Percentiles rank a stretch among this genome's conserved stretches.
These are phyloP conservation scores for Boletus pseudo-olivaceus DNA, from an alignment of 768 basidiomycete genomes.

Conservation along the genomic window DNA sequence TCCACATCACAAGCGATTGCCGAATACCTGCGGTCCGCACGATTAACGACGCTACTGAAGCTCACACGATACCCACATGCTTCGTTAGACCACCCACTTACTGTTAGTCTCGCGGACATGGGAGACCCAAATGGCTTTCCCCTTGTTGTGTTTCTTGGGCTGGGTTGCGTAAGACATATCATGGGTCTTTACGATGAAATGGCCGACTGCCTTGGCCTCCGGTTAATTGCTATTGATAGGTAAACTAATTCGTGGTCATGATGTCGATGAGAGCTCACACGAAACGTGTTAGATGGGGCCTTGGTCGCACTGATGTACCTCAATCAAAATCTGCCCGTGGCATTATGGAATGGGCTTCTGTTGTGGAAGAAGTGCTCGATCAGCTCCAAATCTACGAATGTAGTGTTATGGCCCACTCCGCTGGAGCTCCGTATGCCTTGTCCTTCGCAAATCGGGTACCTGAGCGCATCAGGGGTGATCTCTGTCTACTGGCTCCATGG, in stretches of 20 bases:
- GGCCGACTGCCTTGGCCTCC: slow-evolving; percentile 79
- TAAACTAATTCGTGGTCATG: slow-evolving; percentile 32
- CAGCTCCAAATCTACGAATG: slow-evolving; percentile 72
- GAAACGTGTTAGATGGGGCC: slow-evolving; percentile 69
- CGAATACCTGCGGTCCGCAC: slow-evolving; percentile 81
- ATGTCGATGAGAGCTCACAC: slow-evolving; percentile 11
- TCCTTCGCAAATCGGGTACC: slow-evolving; percentile 78
- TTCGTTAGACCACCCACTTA: slow-evolving; percentile 67
- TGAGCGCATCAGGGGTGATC: slow-evolving; percentile 73
- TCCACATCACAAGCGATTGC: slow-evolving; percentile 71
- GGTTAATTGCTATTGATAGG: slow-evolving; percentile 94
- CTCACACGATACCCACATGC: slow-evolving; percentile 81
- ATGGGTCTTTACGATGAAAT: slow-evolving; percentile 97
- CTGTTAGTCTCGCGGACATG: slow-evolving; percentile 91
- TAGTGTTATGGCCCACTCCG: slow-evolving; percentile 92
- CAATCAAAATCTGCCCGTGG: slow-evolving; percentile 67
- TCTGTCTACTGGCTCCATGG: slow-evolving; percentile 94
- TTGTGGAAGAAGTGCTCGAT: slow-evolving; percentile 89
- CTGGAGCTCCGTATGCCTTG: slow-evolving; percentile 91
- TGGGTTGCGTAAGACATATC: slow-evolving; percentile 92
- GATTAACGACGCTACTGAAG: slow-evolving; percentile 76
- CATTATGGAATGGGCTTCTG: slow-evolving; percentile 85
- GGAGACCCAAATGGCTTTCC: slow-evolving; percentile 84
- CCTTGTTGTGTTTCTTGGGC: slow-evolving; percentile 85
- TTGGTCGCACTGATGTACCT: slow-evolving; percentile 77